These are phyloP conservation scores for Leptographium wingfieldii DNA, from an alignment of 2,329 filamentous ascomycete genomes.

Conservation along the genomic window DNA sequence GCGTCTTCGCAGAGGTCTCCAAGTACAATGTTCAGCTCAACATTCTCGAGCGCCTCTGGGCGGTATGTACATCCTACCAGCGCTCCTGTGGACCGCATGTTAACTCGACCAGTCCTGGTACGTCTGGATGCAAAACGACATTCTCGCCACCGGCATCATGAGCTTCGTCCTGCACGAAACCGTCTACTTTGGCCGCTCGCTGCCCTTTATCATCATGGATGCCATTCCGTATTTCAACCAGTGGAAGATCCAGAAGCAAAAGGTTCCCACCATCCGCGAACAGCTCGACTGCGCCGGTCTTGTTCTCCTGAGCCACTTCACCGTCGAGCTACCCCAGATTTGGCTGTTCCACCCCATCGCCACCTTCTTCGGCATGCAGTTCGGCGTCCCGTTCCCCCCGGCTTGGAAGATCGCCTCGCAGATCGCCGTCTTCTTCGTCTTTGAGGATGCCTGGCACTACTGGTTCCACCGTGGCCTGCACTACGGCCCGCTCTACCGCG, in stretches of 20 bases:
- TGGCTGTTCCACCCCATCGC: constrained; percentile 98
- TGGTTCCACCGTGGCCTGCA: constrained; percentile 89
- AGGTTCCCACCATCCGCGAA: constrained; percentile 84
- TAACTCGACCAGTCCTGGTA: constrained; percentile 59
- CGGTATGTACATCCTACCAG: constrained; percentile 35
- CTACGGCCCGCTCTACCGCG: constrained; percentile 89
- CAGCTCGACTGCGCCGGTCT: constrained; percentile 91
- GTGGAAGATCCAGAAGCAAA: constrained; percentile 88
- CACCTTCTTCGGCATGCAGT: constrained; percentile 80
- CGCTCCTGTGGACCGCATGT: neutral
- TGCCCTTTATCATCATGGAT: constrained; percentile 92
- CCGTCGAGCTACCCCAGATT: constrained; percentile 94
- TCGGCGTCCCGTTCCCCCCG: constrained; percentile 78
- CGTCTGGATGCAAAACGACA: constrained; percentile 95
- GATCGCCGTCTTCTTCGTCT: constrained; percentile 84
- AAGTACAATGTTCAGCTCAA: constrained; percentile 79
- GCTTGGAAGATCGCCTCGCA: constrained; percentile 80
- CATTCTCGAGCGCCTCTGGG: constrained; percentile 79
- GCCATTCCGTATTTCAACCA: constrained; percentile 74
- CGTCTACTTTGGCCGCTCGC: constrained; percentile 82
- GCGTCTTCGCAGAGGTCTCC: constrained; percentile 49
- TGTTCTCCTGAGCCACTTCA: constrained; percentile 91
- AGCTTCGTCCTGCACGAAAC: constrained; percentile 91
- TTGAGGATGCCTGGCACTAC: constrained; percentile 98
- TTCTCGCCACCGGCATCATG: constrained; percentile 92